Evolutionary conservation across 371 early-diverging fungal genomes (phyloP).

Genomic region (Sporodiniella umbellata): DNA sequence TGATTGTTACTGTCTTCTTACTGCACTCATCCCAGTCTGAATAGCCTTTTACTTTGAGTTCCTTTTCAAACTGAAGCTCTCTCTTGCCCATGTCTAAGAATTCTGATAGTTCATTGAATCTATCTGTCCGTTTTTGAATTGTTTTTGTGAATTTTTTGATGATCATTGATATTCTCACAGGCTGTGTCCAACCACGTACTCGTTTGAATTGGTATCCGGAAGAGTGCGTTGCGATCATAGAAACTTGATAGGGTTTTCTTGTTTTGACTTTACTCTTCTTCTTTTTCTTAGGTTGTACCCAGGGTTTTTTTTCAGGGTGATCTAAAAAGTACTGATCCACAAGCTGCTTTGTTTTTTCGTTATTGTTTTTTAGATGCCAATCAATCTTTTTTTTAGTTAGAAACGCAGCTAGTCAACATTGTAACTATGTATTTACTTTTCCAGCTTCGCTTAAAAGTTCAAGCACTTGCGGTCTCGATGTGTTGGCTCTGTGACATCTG

Average conservation of each 20-base stretch:
- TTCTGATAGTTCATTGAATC: neutral
- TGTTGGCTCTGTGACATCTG: slow-evolving; percentile 5
- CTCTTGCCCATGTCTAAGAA: slow-evolving; percentile 12
- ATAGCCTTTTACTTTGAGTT: neutral
- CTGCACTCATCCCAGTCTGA: neutral
- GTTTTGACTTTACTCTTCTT: neutral
- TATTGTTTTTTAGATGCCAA: slow-evolving; percentile 4
- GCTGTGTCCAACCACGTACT: slow-evolving; percentile 25
- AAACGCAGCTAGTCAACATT: too few relatives aligned
- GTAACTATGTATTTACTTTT: slow-evolving; percentile 3
- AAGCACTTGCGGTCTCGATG: slow-evolving; percentile 7
- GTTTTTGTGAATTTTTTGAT: slow-evolving; percentile 16
- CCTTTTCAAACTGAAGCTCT: slow-evolving; percentile 10
- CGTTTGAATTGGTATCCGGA: slow-evolving; percentile 19
- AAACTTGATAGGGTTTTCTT: slow-evolving; percentile 21
- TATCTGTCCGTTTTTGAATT: slow-evolving; percentile 8
- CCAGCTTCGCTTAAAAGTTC: slow-evolving; percentile 8
- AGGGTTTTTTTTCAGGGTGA: neutral
- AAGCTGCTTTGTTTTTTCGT: neutral
- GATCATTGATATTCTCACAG: slow-evolving; percentile 24
- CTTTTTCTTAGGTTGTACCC: neutral
- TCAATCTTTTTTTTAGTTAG: slow-evolving; percentile 2
- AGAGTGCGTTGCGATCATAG: neutral
- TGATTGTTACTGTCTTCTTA: neutral
- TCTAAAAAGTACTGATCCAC: neutral